Evolutionary conservation across 2,329 filamentous ascomycete species (phyloP).

Genomic region (Parafenestella ontariensis): DNA sequence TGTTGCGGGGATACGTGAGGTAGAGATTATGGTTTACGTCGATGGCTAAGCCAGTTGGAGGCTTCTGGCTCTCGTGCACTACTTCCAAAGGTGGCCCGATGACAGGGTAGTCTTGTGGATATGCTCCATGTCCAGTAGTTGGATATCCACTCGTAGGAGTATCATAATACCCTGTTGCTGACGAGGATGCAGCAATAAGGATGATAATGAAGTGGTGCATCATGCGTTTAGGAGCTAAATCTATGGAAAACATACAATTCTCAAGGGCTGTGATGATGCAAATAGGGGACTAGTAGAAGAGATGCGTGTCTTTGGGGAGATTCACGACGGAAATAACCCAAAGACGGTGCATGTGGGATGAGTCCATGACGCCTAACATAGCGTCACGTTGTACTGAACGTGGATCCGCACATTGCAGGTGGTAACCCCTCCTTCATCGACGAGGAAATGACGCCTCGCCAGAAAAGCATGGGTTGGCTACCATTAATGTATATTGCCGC

Average conservation of each 20-base stretch:
- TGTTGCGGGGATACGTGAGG: slow-evolving; percentile 53
- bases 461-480: too few relatives aligned
- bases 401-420: neutral
- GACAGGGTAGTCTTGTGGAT: slow-evolving; percentile 47
- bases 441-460: neutral
- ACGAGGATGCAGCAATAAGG: neutral
- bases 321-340: neutral
- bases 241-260: neutral
- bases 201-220: neutral
- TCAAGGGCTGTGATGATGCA: neutral
- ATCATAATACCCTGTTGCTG: slow-evolving; percentile 14
- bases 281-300: neutral
- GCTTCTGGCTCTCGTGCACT: slow-evolving; percentile 47
- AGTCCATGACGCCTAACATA: neutral
- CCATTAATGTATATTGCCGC: neutral
- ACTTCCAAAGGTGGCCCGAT: slow-evolving; percentile 46
- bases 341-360: too few relatives aligned
- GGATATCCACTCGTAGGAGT: slow-evolving; percentile 14
- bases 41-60: slow-evolving; percentile 51
- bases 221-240: neutral
- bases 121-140: slow-evolving; percentile 23
- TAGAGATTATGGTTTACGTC: slow-evolving; percentile 49
- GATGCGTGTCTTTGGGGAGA: neutral
- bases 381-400: neutral
- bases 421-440: neutral